Evolutionary conservation across 192 early-diverging fungal species (phyloP).

Genomic region (Spizellomyces sp.): DNA sequence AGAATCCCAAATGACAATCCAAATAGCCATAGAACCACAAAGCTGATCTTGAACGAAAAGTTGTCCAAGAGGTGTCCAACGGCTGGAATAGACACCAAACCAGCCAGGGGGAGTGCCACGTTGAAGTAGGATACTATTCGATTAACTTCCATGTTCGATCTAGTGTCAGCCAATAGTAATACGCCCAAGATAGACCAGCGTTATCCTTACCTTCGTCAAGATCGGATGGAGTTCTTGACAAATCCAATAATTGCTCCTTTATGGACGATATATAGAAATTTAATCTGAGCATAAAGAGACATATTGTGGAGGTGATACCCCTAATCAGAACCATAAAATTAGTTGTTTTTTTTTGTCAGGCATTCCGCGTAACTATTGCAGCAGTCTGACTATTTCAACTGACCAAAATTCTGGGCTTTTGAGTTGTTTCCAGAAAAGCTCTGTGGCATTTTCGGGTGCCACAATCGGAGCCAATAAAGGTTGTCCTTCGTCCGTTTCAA

Average conservation of each 20-base stretch:
- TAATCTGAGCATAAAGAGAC: conserved; percentile 19
- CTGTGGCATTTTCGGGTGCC: neutral
- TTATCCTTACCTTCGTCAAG: neutral
- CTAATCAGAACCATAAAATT: too few relatives aligned
- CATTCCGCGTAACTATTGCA: neutral
- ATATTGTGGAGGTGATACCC: conserved; percentile 18
- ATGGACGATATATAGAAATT: conserved; percentile 28
- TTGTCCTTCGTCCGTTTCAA: too few relatives aligned
- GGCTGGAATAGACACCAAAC: conserved; percentile 13
- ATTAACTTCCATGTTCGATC: neutral
- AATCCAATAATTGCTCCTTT: neutral
- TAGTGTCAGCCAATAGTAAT: neutral
- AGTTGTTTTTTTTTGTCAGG: too few relatives aligned
- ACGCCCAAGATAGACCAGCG: neutral
- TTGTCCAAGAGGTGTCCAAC: conserved; percentile 22
- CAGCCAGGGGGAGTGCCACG: conserved; percentile 20
- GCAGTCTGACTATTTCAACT: neutral
- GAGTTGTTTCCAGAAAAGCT: conserved; percentile 15
- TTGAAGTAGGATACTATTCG: conserved; percentile 21
- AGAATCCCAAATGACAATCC: conserved; percentile 14
- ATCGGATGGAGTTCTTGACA: neutral
- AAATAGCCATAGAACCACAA: conserved; percentile 21
- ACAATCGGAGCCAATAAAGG: neutral
- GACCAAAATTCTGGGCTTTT: conserved; percentile 14
- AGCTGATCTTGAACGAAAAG: conserved; percentile 11